Evolutionary conservation across 108 stramenopile species (phyloP).

Genomic region (Cyclostephanos invisitatus): DNA sequence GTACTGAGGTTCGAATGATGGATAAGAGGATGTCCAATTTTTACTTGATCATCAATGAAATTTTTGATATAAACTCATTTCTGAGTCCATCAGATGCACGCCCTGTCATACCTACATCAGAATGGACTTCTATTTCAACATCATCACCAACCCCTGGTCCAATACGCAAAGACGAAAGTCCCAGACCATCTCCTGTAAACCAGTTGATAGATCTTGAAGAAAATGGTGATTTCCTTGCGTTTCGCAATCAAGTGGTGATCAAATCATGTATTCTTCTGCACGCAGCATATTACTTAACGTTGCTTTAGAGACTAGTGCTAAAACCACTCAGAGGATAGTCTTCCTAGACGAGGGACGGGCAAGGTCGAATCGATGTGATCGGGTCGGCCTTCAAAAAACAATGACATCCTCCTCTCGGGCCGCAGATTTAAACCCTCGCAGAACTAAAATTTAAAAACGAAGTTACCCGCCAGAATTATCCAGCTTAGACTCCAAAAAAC

Average conservation of each 20-base stretch:
- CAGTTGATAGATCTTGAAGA: not conserved
- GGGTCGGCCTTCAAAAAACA: no score
- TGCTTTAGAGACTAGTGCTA: not conserved
- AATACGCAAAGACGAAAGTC: not conserved
- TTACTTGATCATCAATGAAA: slow-evolving; percentile 8
- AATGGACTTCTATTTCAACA: not conserved
- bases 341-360: no score
- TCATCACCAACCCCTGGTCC: not conserved
- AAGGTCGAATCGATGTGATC: no score
- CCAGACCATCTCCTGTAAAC: not conserved
- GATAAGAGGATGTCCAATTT: slow-evolving; percentile 11
- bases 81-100: slow-evolving; percentile 3
- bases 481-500: no score
- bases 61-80: slow-evolving; percentile 5
- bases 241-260: not conserved
- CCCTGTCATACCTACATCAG: not conserved
- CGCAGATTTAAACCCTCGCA: no score
- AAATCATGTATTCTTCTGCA: not conserved
- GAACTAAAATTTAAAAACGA: no score
- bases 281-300: not conserved
- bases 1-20: slow-evolving; percentile 7
- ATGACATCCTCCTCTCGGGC: no score
- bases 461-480: no score
- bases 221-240: not conserved
- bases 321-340: no score